Base-by-base conservation (phyloP, 306 rosid genomes). In the Cajanus cajan region DNA sequence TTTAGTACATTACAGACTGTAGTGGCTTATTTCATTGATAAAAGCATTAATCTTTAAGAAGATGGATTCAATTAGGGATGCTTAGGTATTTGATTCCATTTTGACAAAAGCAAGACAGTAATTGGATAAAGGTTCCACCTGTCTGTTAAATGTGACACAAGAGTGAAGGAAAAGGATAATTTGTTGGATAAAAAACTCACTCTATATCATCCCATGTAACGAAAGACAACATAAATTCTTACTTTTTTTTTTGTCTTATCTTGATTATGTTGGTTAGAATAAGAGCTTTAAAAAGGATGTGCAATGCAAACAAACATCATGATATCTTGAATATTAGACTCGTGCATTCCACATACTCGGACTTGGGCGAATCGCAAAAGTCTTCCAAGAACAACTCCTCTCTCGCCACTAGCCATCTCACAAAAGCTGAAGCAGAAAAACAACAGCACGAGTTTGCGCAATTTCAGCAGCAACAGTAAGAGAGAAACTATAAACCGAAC, bases 371-470 rank as follows among this genome's bases (percentile, higher is more conserved):
- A 9, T 45, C 48, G 28, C 64, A 22, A 57, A 77, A 82, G 47
- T 74, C 43, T 7, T 55, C 86, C 6, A 43, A 14, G 77, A 55
- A 80, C 39, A 70, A 69, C 77, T 71, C 97, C 97, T 78, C 82
- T 96, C 92, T 85, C 80, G 90, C 96, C 8, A 74, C 72, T 11
- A 83, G 70, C 76, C 71, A 83, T 0, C 78, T 21, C 40, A 76
- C 83, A 72, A 80, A 83, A 59, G 89, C 89, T 86, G 54, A 68
- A 86, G 10, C 87, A 72, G 21, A 71, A 12, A 74, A 65, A 33
- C 5, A 28, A 62, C 15, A 40, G 19, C 68, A 24, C 67, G 31
- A 52, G 12, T 39, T 36, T 24, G 33, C 1, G 76, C 4, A 15
- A 65, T 48, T 76, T 51, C 69, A 81, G 68, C 33, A 65, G 18